Conservation (phyloP, 345 rosid genomes). For the Ceriops decandra region DNA sequence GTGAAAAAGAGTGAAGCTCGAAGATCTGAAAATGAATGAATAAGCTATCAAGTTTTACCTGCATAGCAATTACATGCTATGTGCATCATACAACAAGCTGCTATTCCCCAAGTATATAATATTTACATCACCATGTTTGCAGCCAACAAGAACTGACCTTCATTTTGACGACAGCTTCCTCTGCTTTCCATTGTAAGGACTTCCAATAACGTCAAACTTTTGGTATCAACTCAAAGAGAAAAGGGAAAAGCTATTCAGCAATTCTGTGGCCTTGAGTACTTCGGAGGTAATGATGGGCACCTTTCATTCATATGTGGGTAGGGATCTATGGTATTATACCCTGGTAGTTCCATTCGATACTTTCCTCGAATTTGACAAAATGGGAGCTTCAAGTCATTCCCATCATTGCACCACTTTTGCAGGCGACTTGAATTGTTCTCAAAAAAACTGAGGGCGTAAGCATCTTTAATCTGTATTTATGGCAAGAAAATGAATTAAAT, state of each 20-base stretch:
- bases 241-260: constrained; percentile 40
- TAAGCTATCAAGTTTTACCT: background rate
- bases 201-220: background rate
- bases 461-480: constrained; percentile 72
- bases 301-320: constrained; percentile 88
- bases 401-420: constrained; percentile 90
- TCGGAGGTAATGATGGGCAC: constrained; percentile 90
- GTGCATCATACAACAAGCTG: background rate
- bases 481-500: constrained; percentile 3
- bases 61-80: background rate
- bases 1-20: background rate
- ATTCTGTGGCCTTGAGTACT: constrained; percentile 56
- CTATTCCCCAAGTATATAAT: constrained; percentile 3
- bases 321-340: constrained; percentile 73
- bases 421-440: constrained; percentile 77
- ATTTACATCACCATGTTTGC: constrained; percentile 20
- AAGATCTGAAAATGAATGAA: background rate
- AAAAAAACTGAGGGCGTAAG: constrained; percentile 68
- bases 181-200: background rate
- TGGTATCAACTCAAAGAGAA: background rate
- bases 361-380: constrained; percentile 88
- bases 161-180: constrained; percentile 7
- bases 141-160: background rate
- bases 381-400: constrained; percentile 67
- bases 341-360: constrained; percentile 95